phyloP scores from a whole-genome alignment of 768 basidiomycete genomes.

The Kwoniella mangroviensis region DNA sequence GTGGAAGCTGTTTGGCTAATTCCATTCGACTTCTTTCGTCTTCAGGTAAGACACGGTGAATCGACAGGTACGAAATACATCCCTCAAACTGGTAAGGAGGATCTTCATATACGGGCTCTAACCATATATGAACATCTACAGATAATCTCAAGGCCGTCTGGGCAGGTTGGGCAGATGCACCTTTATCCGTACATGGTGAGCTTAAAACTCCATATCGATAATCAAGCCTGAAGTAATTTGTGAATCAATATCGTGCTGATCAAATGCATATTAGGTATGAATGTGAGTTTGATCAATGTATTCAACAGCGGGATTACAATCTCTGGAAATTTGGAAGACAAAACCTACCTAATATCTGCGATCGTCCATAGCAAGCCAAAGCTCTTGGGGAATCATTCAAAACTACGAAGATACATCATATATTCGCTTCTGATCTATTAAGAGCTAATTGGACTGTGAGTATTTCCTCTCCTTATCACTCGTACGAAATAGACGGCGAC shows the following conservation, averaged over 20 bases:
- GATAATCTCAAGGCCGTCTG: constrained; percentile 54
- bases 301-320: neutral
- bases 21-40: neutral
- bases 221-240: neutral
- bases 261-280: constrained; percentile 46
- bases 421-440: constrained; percentile 59
- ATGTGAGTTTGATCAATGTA: constrained; percentile 22
- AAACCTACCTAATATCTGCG: neutral
- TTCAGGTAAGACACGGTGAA: constrained; percentile 55
- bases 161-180: constrained; percentile 58
- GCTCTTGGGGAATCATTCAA: constrained; percentile 51
- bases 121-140: constrained; percentile 1
- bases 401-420: constrained; percentile 48
- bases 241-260: neutral
- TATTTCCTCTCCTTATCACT: neutral
- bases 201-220: neutral
- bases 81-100: neutral
- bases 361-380: constrained; percentile 57
- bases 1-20: neutral
- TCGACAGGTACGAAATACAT: constrained; percentile 45
- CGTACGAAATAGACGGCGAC: neutral
- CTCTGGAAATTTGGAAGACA: no score
- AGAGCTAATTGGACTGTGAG: constrained; percentile 60
- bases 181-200: constrained; percentile 57
- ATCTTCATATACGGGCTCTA: neutral